Percentiles rank a stretch among this genome's conserved stretches.
phyloP scores from a whole-genome alignment of 129 eudicot species.

The Tagetes patula region DNA sequence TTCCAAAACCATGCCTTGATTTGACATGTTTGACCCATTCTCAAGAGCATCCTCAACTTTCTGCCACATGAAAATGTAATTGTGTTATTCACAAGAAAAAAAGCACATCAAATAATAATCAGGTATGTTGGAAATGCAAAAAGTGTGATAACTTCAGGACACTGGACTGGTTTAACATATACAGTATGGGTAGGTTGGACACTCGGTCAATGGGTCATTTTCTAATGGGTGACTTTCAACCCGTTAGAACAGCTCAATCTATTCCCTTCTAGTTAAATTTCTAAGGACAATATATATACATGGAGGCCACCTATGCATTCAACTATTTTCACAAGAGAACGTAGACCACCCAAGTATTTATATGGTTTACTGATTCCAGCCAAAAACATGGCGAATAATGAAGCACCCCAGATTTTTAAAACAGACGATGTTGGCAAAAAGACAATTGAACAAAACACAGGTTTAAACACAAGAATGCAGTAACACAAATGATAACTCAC shows the following conservation, averaged over 20 bases:
- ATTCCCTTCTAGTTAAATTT: not conserved
- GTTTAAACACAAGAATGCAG: no score
- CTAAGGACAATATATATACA: not conserved
- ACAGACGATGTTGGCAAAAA: no score
- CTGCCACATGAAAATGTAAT: constrained; percentile 27
- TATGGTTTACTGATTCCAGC: no score
- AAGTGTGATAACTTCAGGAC: no score
- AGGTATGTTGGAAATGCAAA: constrained; percentile 1
- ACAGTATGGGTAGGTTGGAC: not conserved
- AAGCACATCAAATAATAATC: no score
- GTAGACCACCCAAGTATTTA: not conserved
- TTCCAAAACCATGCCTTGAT: constrained; percentile 65
- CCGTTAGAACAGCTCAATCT: not conserved
- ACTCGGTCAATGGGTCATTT: not conserved
- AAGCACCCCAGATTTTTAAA: not conserved
- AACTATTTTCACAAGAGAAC: not conserved
- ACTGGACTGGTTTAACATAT: no score
- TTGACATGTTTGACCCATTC: constrained; percentile 67
- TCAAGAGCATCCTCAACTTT: constrained; percentile 87
- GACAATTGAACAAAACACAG: no score
- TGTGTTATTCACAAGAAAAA: no score
- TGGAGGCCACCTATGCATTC: not conserved
- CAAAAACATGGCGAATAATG: not conserved
- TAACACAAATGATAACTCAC: no score
- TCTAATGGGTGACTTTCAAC: not conserved